Evolutionary conservation across 768 basidiomycete genomes (phyloP), one percentile per base, ranked within the genome.

Genomic region (Mycena albidolilacea): DNA sequence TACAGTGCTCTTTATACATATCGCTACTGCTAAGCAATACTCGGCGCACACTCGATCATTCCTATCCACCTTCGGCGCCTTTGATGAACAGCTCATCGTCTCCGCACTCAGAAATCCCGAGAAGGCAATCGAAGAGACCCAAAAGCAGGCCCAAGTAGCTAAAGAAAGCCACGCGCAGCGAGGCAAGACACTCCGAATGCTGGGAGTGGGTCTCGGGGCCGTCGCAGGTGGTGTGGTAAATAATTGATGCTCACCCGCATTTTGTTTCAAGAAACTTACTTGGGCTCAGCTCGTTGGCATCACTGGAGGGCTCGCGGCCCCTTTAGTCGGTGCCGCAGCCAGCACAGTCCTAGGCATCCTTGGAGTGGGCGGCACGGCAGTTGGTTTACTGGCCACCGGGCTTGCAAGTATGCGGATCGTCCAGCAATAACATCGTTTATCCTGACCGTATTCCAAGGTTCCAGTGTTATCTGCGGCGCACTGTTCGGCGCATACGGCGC

Each of bases 271-370:
- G 1, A 14, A 38, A 11, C 61, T 73, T 37, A 67, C 65, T 43
- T 44, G 19, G 30, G 15, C 48, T 52, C 61, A 75, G 74, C 80
- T 90, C 41, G 79, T 90, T 15, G 90, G 89, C 5, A 83, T 90
- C 30, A 89, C 89, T n/a, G 90, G 89, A 58, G 89, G 90, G 17
- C 83, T 90, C 11, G 90, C 89, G 3, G 90, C 90, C 11, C 90
- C 89, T 15, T 75, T 90, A 0, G 87, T 91, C 7, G 89, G 89
- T n/a, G 89, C 88, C 17, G 88, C 85, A 3, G 83, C 89, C 19
- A 81, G 84, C 2, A 85, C 85, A 19, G 75, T 89, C 7, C 80
- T 90, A 10, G 87, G 88, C 1, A 85, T 84, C 80, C 77, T 90
- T 1, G 90, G 90, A 0, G 77, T 90, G 11, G 89, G 90, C 38